A percentile compares a stretch with the other conserved stretches of the same genome.
Evolutionary conservation across 306 rosid species (phyloP).

Genomic region (Vigna trinervia): DNA sequence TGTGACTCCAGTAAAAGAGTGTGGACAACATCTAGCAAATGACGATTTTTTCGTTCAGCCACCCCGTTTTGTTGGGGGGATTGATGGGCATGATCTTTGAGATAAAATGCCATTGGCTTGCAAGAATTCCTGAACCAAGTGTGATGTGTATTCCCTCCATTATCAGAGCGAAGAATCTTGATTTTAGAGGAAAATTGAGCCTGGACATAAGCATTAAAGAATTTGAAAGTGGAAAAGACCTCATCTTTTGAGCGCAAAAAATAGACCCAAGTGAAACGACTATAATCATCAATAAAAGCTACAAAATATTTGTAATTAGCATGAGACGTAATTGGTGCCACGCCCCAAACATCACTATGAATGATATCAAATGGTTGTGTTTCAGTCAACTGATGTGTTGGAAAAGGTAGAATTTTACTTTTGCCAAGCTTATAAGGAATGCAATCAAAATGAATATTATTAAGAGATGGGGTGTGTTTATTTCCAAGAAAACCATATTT

Average conservation of each 20-base stretch:
- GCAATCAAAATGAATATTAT: not conserved
- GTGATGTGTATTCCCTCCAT: no score
- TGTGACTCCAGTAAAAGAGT: no score
- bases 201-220: not conserved
- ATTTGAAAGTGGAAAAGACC: not conserved
- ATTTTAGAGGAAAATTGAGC: not conserved
- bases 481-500: not conserved
- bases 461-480: not conserved
- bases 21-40: no score
- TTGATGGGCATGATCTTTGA: no score
- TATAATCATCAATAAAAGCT: not conserved
- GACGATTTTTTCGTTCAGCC: no score
- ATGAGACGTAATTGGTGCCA: not conserved
- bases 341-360: not conserved
- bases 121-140: no score
- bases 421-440: not conserved
- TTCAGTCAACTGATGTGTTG: not conserved
- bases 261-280: not conserved
- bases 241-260: not conserved
- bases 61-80: no score
- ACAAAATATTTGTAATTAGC: not conserved
- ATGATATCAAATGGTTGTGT: not conserved
- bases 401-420: not conserved
- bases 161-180: not conserved
- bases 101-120: no score